Percentiles rank a stretch among this genome's conserved stretches.
Conservation (phyloP, 352 stramenopile species). For the Globisporangium apiculatum region DNA sequence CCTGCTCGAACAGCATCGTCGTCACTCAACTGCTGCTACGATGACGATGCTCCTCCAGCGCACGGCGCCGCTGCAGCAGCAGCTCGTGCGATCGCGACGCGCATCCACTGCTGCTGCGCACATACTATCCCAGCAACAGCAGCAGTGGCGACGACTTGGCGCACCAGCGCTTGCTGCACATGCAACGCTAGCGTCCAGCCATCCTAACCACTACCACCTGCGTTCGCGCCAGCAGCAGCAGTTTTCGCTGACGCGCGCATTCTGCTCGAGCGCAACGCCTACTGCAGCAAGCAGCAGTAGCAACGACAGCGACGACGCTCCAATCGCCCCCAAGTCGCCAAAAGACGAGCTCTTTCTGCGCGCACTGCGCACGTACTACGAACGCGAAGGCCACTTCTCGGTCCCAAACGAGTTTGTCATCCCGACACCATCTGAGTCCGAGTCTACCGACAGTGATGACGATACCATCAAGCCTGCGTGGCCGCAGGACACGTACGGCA, state of each 20-base stretch:
- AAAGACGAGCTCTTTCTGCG: constrained; percentile 48
- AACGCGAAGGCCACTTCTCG: constrained; percentile 59
- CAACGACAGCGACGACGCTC: not conserved
- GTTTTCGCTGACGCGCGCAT: not conserved
- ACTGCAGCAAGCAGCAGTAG: constrained; percentile 1
- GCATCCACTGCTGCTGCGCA: not conserved
- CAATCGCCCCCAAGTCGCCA: constrained; percentile 18
- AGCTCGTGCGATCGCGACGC: not conserved
- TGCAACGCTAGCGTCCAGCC: not conserved
- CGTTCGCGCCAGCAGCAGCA: not conserved
- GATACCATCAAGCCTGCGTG: constrained; percentile 19
- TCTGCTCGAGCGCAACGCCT: not conserved
- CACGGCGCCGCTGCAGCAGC: not conserved
- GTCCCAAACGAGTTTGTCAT: constrained; percentile 58
- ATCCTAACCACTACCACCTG: not conserved
- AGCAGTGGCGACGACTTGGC: not conserved
- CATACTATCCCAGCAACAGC: not conserved
- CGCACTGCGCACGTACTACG: constrained; percentile 42
- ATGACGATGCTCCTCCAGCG: constrained; percentile 8
- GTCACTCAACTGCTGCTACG: not conserved
- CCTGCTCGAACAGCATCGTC: not conserved
- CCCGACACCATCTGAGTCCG: constrained; percentile 10
- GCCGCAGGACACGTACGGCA: constrained; percentile 38
- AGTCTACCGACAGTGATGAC: not conserved
- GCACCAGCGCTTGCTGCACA: not conserved